Evolutionary conservation across 176 grass and related monocot species (phyloP), one percentile per base, ranked within the genome.

Genomic region (Puccinellia tenuiflora): DNA sequence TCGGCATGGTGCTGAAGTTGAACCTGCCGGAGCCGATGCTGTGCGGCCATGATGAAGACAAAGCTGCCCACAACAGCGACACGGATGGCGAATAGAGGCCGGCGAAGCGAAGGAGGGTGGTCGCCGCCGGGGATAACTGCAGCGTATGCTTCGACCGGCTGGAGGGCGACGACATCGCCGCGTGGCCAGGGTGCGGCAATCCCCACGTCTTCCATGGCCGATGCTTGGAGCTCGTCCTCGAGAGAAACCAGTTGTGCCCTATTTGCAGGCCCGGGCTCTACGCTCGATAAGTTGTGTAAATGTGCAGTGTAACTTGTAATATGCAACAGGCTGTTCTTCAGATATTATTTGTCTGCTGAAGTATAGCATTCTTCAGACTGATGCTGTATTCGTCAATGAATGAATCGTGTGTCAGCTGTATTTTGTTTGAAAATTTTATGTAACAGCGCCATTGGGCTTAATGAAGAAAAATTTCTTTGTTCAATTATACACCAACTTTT

Each of bases 151-250:
- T 84, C 1, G 33, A 74, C 0, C 3, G 21, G 21, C 20, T 79
- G 4, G 81, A 79, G 34, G 18, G 54, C 35, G 70, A 7, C 9
- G 1, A 72, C 22, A 38, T 81, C 48, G 82, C 30, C 1, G 77
- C 77, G 60, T 81, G 87, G 87, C 77, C 82, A 0, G 77, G 77
- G 60, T 81, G 87, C 38, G 40, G 25, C 50, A 18, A 65, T 5
- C 51, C 52, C 17, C 87, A 76, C 33, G 77, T 81, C 30, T 85
- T 88, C 87, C 82, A 88, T 22, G 82, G 82, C 13, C 22, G 0
- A 2, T 89, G 87, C 39, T 2, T 76, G 77, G 82, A 81, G 70
- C 2, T 7, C 6, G 53, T 17, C 3, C 35, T 83, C 22, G 29
- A 47, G 69, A 8, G 9, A 4, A 74, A 21, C 7, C 26, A 0